Conservation (phyloP, 495 filamentous ascomycete species). For the Aspergillus coremiiformis region DNA sequence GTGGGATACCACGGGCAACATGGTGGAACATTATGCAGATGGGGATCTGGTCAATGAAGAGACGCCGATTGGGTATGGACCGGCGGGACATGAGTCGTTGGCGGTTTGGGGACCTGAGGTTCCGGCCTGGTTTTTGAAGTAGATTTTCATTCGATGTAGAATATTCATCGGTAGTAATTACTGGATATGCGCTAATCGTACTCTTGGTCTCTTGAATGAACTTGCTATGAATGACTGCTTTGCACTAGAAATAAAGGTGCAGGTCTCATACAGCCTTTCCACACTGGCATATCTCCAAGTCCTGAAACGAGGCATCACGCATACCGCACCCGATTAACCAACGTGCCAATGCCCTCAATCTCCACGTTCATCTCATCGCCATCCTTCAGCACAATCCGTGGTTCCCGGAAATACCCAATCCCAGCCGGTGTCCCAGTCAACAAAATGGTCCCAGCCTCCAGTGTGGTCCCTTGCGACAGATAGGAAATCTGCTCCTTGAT, state of each 20-base stretch:
- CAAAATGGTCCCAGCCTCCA: constrained; percentile 62
- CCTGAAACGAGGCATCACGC: not conserved
- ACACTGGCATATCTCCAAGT: too few relatives aligned
- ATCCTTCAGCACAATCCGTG: constrained; percentile 39
- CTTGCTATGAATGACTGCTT: too few relatives aligned
- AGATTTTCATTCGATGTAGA: too few relatives aligned
- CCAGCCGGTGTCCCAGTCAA: constrained; percentile 60
- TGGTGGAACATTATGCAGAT: constrained; percentile 65
- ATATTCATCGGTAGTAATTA: too few relatives aligned
- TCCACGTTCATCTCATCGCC: constrained; percentile 47
- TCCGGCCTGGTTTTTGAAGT: constrained; percentile 9
- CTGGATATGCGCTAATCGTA: too few relatives aligned
- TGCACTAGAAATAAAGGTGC: too few relatives aligned
- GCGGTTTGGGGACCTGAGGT: constrained; percentile 22
- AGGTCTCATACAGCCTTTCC: too few relatives aligned
- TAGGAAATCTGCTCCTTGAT: constrained; percentile 59
- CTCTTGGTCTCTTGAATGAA: too few relatives aligned
- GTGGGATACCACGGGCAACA: constrained; percentile 53
- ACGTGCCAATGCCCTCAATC: constrained; percentile 27
- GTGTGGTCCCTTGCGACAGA: constrained; percentile 60
- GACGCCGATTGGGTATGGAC: constrained; percentile 35
- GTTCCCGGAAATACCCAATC: constrained; percentile 27
- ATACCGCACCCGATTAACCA: constrained; percentile 24
- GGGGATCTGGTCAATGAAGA: constrained; percentile 57
- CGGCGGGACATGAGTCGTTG: constrained; percentile 14